These are phyloP conservation scores for Colletotrichum spinosum DNA, from an alignment of 2,329 filamentous ascomycete species.

Conservation along the genomic window DNA sequence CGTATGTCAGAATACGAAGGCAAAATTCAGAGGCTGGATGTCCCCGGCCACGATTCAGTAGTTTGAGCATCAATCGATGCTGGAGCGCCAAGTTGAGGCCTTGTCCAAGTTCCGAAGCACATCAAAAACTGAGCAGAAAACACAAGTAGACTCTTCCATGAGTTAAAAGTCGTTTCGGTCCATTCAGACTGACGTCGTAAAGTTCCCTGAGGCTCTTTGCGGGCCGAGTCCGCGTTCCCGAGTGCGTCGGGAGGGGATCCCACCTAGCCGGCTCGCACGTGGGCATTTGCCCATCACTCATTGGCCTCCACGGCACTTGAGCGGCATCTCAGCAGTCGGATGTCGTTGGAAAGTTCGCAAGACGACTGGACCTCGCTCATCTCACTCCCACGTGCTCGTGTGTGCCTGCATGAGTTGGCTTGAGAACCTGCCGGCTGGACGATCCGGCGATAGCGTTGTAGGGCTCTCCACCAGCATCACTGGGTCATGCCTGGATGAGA, in stretches of 20 bases:
- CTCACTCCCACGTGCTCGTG: conserved; percentile 1
- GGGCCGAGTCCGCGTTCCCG: not conserved
- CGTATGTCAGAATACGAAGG: no score
- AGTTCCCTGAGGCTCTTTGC: not conserved
- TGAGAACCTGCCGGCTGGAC: conserved; percentile 1
- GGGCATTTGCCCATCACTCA: not conserved
- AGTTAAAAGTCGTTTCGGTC: no score
- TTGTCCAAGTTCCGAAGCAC: no score
- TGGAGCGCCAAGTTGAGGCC: no score
- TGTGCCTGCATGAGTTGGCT: not conserved
- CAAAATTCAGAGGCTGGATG: no score
- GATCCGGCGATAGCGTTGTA: not conserved
- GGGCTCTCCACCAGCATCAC: not conserved
- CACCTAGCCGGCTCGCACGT: not conserved
- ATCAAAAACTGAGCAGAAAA: no score
- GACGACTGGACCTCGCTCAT: not conserved
- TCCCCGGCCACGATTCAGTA: no score
- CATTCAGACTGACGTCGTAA: not conserved
- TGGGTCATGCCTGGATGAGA: conserved; percentile 1
- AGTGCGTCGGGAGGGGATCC: not conserved
- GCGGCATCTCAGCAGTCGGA: no score
- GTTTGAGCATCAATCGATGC: no score
- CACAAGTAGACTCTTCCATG: no score
- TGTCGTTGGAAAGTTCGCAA: not conserved
- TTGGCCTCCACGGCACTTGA: not conserved